Evolutionary conservation across 2,329 filamentous ascomycete genomes (phyloP).

Genomic region (Colletotrichum orbiculare): DNA sequence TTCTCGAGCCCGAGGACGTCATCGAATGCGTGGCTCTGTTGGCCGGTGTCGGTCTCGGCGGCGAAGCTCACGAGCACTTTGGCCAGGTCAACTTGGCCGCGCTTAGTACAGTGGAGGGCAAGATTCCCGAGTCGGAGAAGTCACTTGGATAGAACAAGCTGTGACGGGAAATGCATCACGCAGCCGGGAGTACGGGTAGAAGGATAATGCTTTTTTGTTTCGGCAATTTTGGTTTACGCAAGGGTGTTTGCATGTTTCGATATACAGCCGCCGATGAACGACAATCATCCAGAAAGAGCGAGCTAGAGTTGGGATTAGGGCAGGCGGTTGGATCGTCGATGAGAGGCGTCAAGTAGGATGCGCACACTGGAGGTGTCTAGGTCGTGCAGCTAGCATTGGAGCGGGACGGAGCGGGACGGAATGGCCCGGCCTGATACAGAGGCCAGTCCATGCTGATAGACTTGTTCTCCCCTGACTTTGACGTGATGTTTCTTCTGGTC

Average conservation of each 20-base stretch:
- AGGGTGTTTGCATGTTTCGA: constrained; percentile 12
- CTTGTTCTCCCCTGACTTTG: neutral
- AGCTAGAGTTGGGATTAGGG: neutral
- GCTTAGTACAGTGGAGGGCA: constrained; percentile 64
- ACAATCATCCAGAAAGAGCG: constrained; percentile 21
- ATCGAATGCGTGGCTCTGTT: constrained; percentile 74
- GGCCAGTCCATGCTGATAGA: constrained; percentile 33
- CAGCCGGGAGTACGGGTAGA: constrained; percentile 36
- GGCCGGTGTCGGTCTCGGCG: constrained; percentile 56
- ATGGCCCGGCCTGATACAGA: constrained; percentile 12
- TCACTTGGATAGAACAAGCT: constrained; percentile 14
- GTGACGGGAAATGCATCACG: constrained; percentile 18
- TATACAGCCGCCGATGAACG: constrained; percentile 21
- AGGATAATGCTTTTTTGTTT: constrained; percentile 9
- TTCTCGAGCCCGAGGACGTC: constrained; percentile 89
- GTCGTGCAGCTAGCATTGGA: constrained; percentile 22
- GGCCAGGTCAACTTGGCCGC: constrained; percentile 68
- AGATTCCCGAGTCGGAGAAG: constrained; percentile 51
- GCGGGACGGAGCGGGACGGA: constrained; percentile 22
- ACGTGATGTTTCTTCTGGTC: no score
- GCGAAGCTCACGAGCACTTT: constrained; percentile 52
- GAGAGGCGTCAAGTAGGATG: constrained; percentile 33
- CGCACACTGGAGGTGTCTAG: no score
- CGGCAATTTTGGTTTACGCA: neutral
- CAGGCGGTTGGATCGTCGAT: neutral